Conservation (phyloP, 352 stramenopile genomes). For the Phytophthora agathidicida region DNA sequence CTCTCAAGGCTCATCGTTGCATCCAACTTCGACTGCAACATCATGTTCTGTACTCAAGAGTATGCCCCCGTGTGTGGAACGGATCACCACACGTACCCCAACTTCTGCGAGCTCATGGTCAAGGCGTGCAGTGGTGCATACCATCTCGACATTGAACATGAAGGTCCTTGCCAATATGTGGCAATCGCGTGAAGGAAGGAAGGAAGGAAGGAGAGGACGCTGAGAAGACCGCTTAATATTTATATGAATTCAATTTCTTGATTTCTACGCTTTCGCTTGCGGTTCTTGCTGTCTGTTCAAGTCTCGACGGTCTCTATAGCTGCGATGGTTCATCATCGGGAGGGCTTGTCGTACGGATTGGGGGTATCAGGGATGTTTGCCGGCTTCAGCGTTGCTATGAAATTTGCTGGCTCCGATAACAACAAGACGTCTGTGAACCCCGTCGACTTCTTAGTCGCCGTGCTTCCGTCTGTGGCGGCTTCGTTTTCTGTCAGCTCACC, state of each 20-base stretch:
- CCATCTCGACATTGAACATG: not conserved
- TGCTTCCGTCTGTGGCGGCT: slow-evolving; percentile 4
- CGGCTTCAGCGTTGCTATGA: slow-evolving; percentile 28
- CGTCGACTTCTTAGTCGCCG: slow-evolving; percentile 14
- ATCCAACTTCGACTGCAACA: slow-evolving; percentile 10
- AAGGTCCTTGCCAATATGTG: slow-evolving; percentile 3
- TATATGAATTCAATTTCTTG: slow-evolving; percentile 13
- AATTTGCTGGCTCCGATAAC: slow-evolving; percentile 23
- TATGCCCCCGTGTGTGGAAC: slow-evolving; percentile 25
- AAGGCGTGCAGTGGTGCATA: slow-evolving; percentile 2
- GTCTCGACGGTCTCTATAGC: not conserved
- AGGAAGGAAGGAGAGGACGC: not conserved
- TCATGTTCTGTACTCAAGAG: slow-evolving; percentile 9
- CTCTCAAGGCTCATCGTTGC: not conserved
- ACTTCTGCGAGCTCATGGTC: slow-evolving; percentile 10
- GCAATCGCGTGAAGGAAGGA: no score
- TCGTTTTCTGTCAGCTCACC: not conserved
- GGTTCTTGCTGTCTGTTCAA: not conserved
- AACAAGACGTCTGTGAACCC: slow-evolving; percentile 15
- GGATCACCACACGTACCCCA: slow-evolving; percentile 15
- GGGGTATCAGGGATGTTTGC: slow-evolving; percentile 15
- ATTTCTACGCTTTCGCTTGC: not conserved
- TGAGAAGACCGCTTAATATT: slow-evolving; percentile 19
- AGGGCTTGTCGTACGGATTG: slow-evolving; percentile 23
- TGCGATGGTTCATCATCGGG: not conserved